Evolutionary conservation across 306 rosid genomes (phyloP).

Genomic region (Spatholobus suberectus): DNA sequence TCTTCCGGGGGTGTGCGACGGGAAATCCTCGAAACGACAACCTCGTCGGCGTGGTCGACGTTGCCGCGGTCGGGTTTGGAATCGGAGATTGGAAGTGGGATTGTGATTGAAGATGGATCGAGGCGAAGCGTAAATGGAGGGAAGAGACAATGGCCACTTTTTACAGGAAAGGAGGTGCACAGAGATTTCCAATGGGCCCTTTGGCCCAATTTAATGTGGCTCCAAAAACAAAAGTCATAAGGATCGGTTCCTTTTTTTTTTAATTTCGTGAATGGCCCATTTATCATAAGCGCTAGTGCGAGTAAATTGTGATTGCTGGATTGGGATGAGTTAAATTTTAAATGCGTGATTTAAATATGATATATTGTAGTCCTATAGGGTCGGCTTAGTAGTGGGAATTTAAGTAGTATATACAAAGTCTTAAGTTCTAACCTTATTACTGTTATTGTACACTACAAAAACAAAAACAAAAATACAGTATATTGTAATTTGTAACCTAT

Average conservation of each 20-base stretch:
- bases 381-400: too few relatives aligned
- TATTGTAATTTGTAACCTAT: too few relatives aligned
- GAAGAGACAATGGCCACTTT: constrained; percentile 32
- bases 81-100: constrained; percentile 40
- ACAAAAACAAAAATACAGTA: too few relatives aligned
- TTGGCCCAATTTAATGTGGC: constrained; percentile 11
- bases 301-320: too few relatives aligned
- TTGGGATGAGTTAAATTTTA: too few relatives aligned
- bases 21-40: constrained; percentile 9
- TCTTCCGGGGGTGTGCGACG: too few relatives aligned
- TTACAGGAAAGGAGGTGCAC: background rate
- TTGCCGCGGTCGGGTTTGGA: constrained; percentile 31
- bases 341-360: too few relatives aligned
- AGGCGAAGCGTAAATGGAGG: constrained; percentile 55
- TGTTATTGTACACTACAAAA: too few relatives aligned
- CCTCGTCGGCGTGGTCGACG: constrained; percentile 25
- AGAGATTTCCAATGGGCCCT: background rate
- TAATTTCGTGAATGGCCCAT: background rate
- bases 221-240: constrained; percentile 3
- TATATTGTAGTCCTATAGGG: too few relatives aligned
- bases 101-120: constrained; percentile 24
- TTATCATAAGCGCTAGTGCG: too few relatives aligned
- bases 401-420: too few relatives aligned
- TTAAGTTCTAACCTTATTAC: too few relatives aligned
- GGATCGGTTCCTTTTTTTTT: background rate